Evolutionary conservation across 345 rosid species (phyloP), one percentile per base, ranked within the genome.

Genomic region (Eucalyptus erythrocorys): DNA sequence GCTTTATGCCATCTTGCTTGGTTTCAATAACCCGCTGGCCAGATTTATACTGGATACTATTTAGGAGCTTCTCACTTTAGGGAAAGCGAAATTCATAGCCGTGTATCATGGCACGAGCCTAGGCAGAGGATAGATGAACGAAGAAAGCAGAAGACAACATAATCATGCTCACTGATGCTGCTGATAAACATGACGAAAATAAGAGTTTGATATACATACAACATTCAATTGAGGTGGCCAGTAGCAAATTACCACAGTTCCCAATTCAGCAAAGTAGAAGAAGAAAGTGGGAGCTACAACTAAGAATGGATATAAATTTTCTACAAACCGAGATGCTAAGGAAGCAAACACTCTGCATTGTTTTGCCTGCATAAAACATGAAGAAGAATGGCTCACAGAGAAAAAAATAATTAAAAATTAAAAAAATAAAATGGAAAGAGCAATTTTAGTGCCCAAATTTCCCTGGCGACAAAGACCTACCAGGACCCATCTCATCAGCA

Each of bases 201-300:
- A 79, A 79, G 82, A 40, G n/a, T 80, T 81, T 68, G 87, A 87
- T 88, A 85, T 50, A 90, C 99, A 89, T 96, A 98, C 99, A 91
- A 97, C 99, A 94, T 97, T 98, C 98, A 98, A 91, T 89, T 95
- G 99, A 27, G 99, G 99, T 49, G 99, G 99, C 99, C 97, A 98
- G 97, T 95, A 32, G 98, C 97, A 89, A 98, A 98, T 91, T 98
- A 98, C 47, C 97, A 99, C 42, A 99, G 94, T 89, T 98, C 99
- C 99, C 99, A 98, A 90, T 97, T 98, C 89, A 96, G 93, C 90
- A 98, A 92, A 48, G 99, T 97, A 51, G 57, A 51, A 89, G 57
- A 51, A 89, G 99, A 98, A 90, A 98, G 98, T 85, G 57, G 99
- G 99, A 91, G 99, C 99, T 87, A 94, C 94, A 16, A 50, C 53